Conservation (phyloP, 192 early-diverging fungal genomes). For the Podila epicladia region DNA sequence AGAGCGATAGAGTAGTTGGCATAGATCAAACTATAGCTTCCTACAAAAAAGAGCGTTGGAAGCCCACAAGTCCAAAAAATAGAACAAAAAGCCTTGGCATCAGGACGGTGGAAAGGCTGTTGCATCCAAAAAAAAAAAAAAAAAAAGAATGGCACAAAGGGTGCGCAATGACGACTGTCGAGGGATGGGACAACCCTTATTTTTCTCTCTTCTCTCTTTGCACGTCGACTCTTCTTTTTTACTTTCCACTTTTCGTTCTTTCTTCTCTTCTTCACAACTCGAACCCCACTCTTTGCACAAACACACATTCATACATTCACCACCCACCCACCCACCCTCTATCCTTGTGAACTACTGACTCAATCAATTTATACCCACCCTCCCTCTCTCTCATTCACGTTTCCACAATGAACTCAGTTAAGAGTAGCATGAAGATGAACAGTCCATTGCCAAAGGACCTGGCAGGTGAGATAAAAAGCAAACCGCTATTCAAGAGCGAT, state of each 20-base stretch:
- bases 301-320: neutral
- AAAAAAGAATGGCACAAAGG: too few species aligned
- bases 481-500: neutral
- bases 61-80: too few species aligned
- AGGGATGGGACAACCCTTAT: neutral
- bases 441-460: constrained; percentile 48
- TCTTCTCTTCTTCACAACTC: neutral
- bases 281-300: constrained; percentile 3
- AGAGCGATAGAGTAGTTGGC: too few species aligned
- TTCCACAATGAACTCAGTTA: constrained; percentile 25
- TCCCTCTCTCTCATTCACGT: neutral
- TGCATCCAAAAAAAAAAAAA: too few species aligned
- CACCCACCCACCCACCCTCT: neutral
- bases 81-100: too few species aligned
- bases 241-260: neutral
- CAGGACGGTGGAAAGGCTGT: too few species aligned
- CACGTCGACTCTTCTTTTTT: constrained; percentile 1
- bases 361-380: neutral
- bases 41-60: too few species aligned
- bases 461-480: constrained; percentile 11
- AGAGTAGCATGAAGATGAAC: constrained; percentile 45
- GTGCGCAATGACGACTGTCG: too few species aligned
- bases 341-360: neutral
- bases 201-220: neutral
- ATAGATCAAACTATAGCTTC: too few species aligned